Conservation (phyloP, 306 rosid species). For the Glycyrrhiza uralensis region DNA sequence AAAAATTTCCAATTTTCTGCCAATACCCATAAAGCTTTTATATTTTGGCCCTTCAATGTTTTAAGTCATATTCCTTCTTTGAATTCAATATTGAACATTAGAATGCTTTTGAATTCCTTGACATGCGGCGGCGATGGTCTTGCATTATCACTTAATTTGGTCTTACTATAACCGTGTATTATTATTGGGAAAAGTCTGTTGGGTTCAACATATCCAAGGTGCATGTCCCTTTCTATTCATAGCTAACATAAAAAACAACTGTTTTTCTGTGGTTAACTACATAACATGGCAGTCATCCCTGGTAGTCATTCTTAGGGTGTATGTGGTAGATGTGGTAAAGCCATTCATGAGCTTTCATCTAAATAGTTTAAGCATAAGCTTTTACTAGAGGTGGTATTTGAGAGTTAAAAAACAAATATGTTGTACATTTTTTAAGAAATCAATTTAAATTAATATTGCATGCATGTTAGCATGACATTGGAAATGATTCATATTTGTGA, state of each 20-base stretch:
- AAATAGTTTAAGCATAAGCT: background rate
- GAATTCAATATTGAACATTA: background rate
- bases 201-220: background rate
- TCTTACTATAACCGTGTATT: background rate
- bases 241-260: background rate
- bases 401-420: background rate
- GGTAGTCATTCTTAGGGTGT: background rate
- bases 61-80: background rate
- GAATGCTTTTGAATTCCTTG: background rate
- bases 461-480: background rate
- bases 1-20: background rate
- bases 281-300: background rate
- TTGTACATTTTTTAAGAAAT: background rate
- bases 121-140: background rate
- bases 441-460: background rate
- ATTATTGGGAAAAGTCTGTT: background rate
- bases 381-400: background rate
- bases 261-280: background rate
- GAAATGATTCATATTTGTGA: background rate
- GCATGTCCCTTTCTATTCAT: background rate
- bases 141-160: constrained; percentile 3
- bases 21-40: background rate
- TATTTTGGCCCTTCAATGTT: background rate
- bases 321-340: background rate
- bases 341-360: background rate